Conservation (phyloP, 2,329 filamentous ascomycete species). For the Neurospora crassa region DNA sequence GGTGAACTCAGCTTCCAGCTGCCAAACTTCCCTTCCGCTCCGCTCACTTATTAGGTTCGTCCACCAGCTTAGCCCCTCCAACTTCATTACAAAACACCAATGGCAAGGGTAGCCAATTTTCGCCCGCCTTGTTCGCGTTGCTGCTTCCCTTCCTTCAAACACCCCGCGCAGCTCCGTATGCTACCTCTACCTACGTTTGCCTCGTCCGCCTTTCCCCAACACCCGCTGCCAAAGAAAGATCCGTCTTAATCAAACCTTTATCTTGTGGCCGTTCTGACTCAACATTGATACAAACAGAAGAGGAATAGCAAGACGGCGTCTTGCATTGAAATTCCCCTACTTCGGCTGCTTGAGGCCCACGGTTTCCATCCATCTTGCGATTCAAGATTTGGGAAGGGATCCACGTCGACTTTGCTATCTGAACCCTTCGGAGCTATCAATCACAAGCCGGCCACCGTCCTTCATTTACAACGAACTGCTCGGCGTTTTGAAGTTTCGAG, state of each 20-base stretch:
- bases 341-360: not conserved
- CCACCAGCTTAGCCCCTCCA: not conserved
- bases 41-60: not conserved
- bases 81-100: not conserved
- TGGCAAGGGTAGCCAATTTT: not conserved
- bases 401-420: not conserved
- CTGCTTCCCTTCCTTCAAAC: not conserved
- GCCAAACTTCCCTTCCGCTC: not conserved
- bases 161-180: not conserved
- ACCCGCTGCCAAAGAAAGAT: not conserved
- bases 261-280: not conserved
- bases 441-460: not conserved
- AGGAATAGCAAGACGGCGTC: not conserved
- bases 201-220: not conserved
- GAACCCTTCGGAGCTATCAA: not conserved
- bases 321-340: not conserved
- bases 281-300: not conserved
- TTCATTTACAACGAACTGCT: not conserved
- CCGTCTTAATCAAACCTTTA: not conserved
- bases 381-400: not conserved
- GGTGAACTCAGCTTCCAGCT: not conserved
- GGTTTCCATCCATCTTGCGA: not conserved
- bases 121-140: not conserved
- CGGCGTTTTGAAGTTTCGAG: not conserved
- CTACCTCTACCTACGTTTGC: not conserved